Conservation (phyloP, 345 rosid species). For the Corchorus olitorius region DNA sequence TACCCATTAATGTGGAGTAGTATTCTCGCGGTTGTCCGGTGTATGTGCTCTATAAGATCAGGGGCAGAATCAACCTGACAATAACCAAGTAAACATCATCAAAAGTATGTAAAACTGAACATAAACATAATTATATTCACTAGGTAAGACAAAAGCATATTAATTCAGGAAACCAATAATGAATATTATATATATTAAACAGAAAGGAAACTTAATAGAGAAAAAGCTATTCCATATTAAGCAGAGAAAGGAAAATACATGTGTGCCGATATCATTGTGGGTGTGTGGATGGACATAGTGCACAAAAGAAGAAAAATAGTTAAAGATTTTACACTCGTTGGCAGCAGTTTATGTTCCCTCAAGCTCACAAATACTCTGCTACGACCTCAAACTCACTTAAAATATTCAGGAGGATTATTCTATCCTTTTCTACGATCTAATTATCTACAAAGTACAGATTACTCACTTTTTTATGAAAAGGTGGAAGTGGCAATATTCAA, state of each 20-base stretch:
- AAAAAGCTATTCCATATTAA: not conserved
- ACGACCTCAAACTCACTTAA: not conserved
- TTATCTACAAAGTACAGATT: not conserved
- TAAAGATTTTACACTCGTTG: not conserved
- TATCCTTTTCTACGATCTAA: not conserved
- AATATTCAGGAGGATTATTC: not conserved
- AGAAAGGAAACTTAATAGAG: not conserved
- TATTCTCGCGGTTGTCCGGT: conserved; percentile 83
- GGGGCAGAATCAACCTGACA: conserved; percentile 89
- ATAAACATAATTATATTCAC: not conserved
- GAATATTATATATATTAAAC: not conserved
- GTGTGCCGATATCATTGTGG: too few relatives aligned
- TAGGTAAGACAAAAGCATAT: not conserved
- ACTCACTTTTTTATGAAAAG: not conserved
- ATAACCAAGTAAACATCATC: not conserved
- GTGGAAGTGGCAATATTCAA: too few relatives aligned
- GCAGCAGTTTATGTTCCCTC: not conserved
- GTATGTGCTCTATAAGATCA: conserved; percentile 74
- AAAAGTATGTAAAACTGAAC: not conserved
- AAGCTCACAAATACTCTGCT: not conserved
- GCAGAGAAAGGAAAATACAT: not conserved
- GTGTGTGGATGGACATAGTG: not conserved
- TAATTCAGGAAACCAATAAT: not conserved
- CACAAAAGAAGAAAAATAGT: not conserved
- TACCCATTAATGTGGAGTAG: conserved; percentile 96